Evolutionary conservation across 108 stramenopile genomes (phyloP).

Genomic region (Stephanodiscus triporus): DNA sequence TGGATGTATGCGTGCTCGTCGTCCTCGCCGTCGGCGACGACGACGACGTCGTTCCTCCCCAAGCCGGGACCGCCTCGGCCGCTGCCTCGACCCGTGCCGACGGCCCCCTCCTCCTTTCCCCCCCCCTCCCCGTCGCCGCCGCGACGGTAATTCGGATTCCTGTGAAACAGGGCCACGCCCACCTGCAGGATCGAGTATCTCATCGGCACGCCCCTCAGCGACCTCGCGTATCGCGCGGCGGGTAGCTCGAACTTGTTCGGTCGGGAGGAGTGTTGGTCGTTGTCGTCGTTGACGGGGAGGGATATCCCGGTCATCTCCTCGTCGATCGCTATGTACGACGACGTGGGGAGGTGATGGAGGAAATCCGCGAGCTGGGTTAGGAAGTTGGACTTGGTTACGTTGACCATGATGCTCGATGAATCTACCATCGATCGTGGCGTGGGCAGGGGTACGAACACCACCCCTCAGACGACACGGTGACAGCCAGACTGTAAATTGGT

Average conservation of each 20-base stretch:
- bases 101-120: not conserved
- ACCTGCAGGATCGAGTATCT: slow-evolving; percentile 78
- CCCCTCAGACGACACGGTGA: too few relatives aligned
- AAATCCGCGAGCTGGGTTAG: slow-evolving; percentile 59
- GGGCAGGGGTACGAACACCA: too few relatives aligned
- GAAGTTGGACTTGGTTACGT: slow-evolving; percentile 67
- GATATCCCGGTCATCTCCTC: slow-evolving; percentile 87
- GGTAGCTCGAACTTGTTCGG: slow-evolving; percentile 72
- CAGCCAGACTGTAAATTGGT: too few relatives aligned
- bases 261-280: slow-evolving; percentile 3
- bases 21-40: slow-evolving; percentile 4
- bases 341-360: slow-evolving; percentile 62
- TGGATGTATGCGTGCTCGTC: slow-evolving; percentile 48
- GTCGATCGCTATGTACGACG: slow-evolving; percentile 78
- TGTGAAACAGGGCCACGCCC: slow-evolving; percentile 76
- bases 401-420: slow-evolving; percentile 68
- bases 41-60: not conserved
- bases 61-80: not conserved
- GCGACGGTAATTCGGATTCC: slow-evolving; percentile 39
- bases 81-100: not conserved
- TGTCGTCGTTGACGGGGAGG: slow-evolving; percentile 24
- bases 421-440: too few relatives aligned
- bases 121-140: not conserved
- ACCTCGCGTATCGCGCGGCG: slow-evolving; percentile 45
- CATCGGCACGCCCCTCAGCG: slow-evolving; percentile 64